These are phyloP conservation scores for Rhododendron simsii DNA, from an alignment of 148 eudicot species.

Conservation along the genomic window DNA sequence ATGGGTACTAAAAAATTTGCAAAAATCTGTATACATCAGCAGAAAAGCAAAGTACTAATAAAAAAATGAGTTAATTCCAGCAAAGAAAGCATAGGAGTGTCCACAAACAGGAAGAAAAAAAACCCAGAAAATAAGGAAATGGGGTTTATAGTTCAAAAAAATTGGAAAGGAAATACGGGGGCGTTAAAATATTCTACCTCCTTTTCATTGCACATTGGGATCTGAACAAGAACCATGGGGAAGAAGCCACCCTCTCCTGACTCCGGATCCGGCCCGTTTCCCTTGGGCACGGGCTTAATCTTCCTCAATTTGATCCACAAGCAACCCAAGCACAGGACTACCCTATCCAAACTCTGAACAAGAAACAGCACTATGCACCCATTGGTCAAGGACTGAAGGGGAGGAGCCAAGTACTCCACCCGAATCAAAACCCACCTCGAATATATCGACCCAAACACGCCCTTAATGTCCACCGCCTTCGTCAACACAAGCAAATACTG, in stretches of 20 bases:
- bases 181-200: constrained; percentile 47
- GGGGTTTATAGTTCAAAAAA: not conserved
- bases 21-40: not conserved
- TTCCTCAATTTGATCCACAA: constrained; percentile 64
- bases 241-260: constrained; percentile 65
- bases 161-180: not conserved
- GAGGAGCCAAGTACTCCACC: constrained; percentile 78
- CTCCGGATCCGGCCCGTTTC: constrained; percentile 48
- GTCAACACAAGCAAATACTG: constrained; percentile 29
- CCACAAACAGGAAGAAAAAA: too few species aligned
- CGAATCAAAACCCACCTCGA: constrained; percentile 66
- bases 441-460: constrained; percentile 44
- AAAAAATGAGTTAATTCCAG: not conserved
- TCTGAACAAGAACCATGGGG: constrained; percentile 98
- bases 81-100: too few species aligned
- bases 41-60: not conserved
- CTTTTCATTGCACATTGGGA: constrained; percentile 96
- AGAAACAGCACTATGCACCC: constrained; percentile 67
- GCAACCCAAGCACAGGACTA: constrained; percentile 75
- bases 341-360: constrained; percentile 79
- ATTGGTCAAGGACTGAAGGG: constrained; percentile 69
- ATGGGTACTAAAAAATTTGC: not conserved
- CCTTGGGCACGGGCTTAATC: constrained; percentile 63
- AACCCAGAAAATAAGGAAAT: not conserved
- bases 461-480: constrained; percentile 23